Conservation (phyloP, 2,329 filamentous ascomycete genomes). For the Sordariomycetes sp. region DNA sequence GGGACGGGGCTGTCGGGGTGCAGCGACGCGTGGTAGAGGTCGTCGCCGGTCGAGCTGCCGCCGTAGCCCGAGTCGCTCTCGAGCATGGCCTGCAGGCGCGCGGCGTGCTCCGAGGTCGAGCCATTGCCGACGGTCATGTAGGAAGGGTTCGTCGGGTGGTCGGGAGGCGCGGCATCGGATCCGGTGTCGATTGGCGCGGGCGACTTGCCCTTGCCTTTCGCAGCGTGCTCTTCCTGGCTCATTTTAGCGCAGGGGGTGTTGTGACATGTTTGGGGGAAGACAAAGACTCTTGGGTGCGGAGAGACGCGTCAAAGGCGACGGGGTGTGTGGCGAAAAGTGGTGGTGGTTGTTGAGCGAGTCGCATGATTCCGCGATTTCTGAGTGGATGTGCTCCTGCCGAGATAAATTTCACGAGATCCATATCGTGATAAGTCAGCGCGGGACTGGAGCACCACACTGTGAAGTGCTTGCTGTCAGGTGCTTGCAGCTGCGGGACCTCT, state of each 20-base stretch:
- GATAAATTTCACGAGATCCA: not conserved
- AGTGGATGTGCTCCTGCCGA: not conserved
- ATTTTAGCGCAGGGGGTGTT: constrained; percentile 25
- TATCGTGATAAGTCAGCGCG: not conserved
- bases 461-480: not conserved
- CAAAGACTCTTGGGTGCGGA: constrained; percentile 7
- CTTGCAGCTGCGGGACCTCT: not conserved
- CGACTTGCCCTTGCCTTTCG: constrained; percentile 44
- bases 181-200: constrained; percentile 17
- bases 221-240: constrained; percentile 48
- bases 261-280: constrained; percentile 20
- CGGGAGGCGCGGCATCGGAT: constrained; percentile 14
- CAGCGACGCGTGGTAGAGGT: constrained; percentile 27
- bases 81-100: constrained; percentile 68
- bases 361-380: constrained; percentile 1
- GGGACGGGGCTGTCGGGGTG: constrained; percentile 11
- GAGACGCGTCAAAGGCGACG: not conserved
- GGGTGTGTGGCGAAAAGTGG: not conserved
- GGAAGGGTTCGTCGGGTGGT: constrained; percentile 34
- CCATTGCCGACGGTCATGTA: constrained; percentile 88
- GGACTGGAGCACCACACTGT: not conserved
- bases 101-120: constrained; percentile 69
- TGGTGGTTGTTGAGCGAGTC: not conserved
- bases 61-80: constrained; percentile 90
- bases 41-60: constrained; percentile 61